Conservation (phyloP, 2,329 filamentous ascomycete species). For the Fusarium scirpi region DNA sequence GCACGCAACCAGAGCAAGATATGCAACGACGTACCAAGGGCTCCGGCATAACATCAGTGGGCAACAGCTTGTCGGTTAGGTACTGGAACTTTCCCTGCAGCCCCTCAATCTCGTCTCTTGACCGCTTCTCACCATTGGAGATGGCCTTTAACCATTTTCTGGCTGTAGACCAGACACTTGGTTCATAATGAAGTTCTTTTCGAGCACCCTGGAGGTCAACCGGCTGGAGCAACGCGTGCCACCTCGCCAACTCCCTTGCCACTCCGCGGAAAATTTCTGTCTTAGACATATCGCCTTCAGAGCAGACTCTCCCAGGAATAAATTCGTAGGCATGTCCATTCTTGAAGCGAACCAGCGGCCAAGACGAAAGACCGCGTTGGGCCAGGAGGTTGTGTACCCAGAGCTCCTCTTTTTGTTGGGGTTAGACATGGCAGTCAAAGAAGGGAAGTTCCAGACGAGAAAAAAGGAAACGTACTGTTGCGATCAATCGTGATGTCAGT, state of each 20-base stretch:
- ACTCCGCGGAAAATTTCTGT: conserved; percentile 32
- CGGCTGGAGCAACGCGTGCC: conserved; percentile 31
- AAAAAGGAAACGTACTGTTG: conserved; percentile 27
- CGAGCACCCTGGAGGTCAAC: background rate
- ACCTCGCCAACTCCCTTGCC: conserved; percentile 36
- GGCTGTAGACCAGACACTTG: conserved; percentile 39
- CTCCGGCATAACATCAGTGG: conserved; percentile 11
- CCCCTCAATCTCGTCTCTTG: conserved; percentile 4
- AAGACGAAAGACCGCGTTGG: conserved; percentile 31
- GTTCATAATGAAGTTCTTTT: conserved; percentile 14
- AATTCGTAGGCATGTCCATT: conserved; percentile 42
- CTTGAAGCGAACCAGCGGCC: conserved; percentile 34
- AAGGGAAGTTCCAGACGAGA: conserved; percentile 9
- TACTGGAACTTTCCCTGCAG: conserved; percentile 35
- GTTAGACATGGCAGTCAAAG: conserved; percentile 22
- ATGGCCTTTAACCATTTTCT: conserved; percentile 40
- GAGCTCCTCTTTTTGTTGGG: conserved; percentile 36
- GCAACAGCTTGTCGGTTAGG: conserved; percentile 18
- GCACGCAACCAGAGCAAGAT: background rate
- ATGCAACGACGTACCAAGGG: conserved; percentile 32
- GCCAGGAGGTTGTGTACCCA: conserved; percentile 36
- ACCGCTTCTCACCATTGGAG: conserved; percentile 5
- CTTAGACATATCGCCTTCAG: conserved; percentile 29
- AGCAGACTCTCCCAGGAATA: conserved; percentile 30
- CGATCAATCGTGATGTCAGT: conserved; percentile 42